These are phyloP conservation scores for Hymenoscyphus fructigenus DNA, from an alignment of 2,329 filamentous ascomycete genomes.

Conservation along the genomic window DNA sequence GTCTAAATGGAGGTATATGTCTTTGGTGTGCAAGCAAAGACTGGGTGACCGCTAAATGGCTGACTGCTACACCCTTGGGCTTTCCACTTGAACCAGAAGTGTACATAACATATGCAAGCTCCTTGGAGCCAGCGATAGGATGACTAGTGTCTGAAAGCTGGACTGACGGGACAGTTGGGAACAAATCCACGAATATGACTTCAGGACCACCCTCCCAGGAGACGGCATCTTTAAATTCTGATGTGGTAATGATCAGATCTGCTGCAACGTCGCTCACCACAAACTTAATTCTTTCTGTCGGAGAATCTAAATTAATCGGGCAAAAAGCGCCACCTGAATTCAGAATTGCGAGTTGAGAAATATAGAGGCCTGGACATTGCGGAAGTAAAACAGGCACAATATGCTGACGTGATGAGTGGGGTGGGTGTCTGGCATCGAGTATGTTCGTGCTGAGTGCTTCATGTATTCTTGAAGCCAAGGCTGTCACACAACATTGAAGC, in stretches of 20 bases:
- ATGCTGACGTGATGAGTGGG: conserved; percentile 35
- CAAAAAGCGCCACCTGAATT: conserved; percentile 85
- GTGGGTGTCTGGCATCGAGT: neutral
- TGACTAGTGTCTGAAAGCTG: neutral
- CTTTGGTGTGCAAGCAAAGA: conserved; percentile 77
- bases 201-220: conserved; percentile 38
- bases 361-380: conserved; percentile 75
- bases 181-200: conserved; percentile 44
- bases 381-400: conserved; percentile 76
- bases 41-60: conserved; percentile 77
- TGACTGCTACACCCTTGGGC: conserved; percentile 83
- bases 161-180: conserved; percentile 22
- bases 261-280: conserved; percentile 77
- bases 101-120: conserved; percentile 86
- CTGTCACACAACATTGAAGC: conserved; percentile 43
- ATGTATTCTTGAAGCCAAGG: conserved; percentile 24
- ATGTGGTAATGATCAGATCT: conserved; percentile 63
- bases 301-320: conserved; percentile 76
- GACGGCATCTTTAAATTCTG: conserved; percentile 44
- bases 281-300: conserved; percentile 73
- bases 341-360: conserved; percentile 73
- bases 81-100: conserved; percentile 87
- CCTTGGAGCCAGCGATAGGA: conserved; percentile 20
- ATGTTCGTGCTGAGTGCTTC: conserved; percentile 14
- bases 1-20: conserved; percentile 71